Evolutionary conservation across 371 early-diverging fungal genomes (phyloP), one percentile per base, ranked within the genome.

Genomic region (Circinella minor): DNA sequence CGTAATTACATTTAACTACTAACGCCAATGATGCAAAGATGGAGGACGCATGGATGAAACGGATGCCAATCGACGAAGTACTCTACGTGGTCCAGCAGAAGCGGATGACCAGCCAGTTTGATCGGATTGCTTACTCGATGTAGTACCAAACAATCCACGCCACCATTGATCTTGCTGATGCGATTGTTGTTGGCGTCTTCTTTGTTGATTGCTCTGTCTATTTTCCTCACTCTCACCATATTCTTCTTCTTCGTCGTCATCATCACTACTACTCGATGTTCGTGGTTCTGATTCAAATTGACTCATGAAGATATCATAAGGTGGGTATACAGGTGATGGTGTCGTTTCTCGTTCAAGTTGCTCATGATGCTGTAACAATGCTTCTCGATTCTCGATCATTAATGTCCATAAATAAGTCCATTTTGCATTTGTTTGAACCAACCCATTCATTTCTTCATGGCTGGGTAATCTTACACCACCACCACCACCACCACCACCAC

Each of bases 361-460:
- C 18, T 65, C 55, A 49, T 69, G 37, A n/a, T 69, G 38, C 48
- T 64, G 65, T 17, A 72, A 55, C 27, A 82, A 49, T 0, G 63
- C 48, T 8, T 72, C 71, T 55, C 78, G 72, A n/a, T 81, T 68
- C 36, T 83, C 81, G 65, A 83, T 83, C 77, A 83, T 78, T 1
- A 70, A 3, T 36, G 60, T 74, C 84, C 84, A 83, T 8, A 83
- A 51, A 8, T 74, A 54, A 7, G 80, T 83, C 84, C 84, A 83
- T 20, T 74, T 59, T 18, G 78, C 78, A 60, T 81, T 83, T 34
- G 69, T 65, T 20, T 74, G 71, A 36, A 81, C 72, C 36, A 77
- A 8, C 59, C 34, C 54, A 34, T 67, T 55, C 73, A 77, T 69
- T 65, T 71, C 64, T 37, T 71, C 67, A n/a, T 36, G 62, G 13